Base-by-base conservation (phyloP, 148 eudicot species). In the Pharnaceum exiguum region DNA sequence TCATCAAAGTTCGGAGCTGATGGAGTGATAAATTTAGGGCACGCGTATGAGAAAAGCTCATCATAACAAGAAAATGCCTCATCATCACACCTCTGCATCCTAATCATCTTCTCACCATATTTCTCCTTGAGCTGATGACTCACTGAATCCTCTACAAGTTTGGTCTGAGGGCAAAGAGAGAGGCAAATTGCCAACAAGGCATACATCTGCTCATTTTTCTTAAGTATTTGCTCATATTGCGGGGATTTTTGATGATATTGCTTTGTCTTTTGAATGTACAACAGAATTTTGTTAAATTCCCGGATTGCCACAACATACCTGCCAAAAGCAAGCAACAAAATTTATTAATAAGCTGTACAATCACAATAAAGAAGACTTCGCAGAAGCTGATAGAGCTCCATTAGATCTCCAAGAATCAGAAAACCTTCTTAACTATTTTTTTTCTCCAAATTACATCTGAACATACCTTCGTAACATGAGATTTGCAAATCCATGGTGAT, bases 161-260 rank as follows among this genome's bases (percentile, higher is more conserved):
- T 89, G 25, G 74, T 78, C 74, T 85, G 95, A 52, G 99, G 96
- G 63, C 99, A 93, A 49, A 93, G 91, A 12, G 89, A 88, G 33
- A 93, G 84, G 59, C 74, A 76, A 46, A 86, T 67, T 24, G 99
- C 95, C 52, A 89, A 75, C 76, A 93, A 68, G 21, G 99, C 99
- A 82, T 93, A 93, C 99, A 89, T 93, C 77, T 93, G 99, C 84
- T 93, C 99, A 70, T 86, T 93, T 76, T 93, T 93, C 85, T 93
- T 93, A 56, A 93, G 69, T 70, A 93, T 89, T 68, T 86, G 99
- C 65, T 93, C 99, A 67, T 83, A 89, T 65, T 93, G 96, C 3
- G 96, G 85, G 33, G 99, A 93, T 66, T 89, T 93, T 71, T 89
- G 85, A 72, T 93, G 96, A 70, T 68, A 83, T 53, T 86, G 91